A percentile compares a stretch with the other conserved stretches of the same genome.
These are phyloP conservation scores for Coemansia sp. DNA, from an alignment of 192 early-diverging fungal species.

Conservation along the genomic window DNA sequence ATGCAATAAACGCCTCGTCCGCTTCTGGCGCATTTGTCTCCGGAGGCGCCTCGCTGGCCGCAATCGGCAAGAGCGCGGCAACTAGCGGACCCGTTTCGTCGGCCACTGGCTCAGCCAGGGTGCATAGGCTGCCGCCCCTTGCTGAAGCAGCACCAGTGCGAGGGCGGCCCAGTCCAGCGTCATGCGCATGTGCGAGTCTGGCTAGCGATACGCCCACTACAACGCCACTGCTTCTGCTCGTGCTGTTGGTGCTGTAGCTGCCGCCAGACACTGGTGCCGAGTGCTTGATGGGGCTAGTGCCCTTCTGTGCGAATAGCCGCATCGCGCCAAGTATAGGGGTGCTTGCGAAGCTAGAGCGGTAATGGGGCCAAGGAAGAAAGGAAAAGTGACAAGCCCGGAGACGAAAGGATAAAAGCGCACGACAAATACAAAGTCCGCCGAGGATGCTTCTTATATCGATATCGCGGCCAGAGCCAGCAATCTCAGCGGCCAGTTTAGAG, in stretches of 20 bases:
- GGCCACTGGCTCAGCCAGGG: not conserved
- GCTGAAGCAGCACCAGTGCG: not conserved
- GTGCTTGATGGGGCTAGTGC: conserved; percentile 3
- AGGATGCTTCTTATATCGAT: not conserved
- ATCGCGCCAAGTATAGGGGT: not conserved
- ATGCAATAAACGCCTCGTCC: not conserved
- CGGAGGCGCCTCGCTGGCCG: not conserved
- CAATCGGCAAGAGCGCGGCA: not conserved
- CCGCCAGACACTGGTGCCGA: not conserved
- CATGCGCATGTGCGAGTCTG: not conserved
- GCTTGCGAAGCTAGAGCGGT: not conserved
- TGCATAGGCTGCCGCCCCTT: not conserved
- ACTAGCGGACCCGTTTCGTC: not conserved
- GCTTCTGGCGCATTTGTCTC: not conserved
- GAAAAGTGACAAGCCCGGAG: not conserved
- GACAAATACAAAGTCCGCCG: not conserved
- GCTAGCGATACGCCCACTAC: conserved; percentile 1
- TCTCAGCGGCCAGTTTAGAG: not conserved
- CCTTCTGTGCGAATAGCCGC: not conserved
- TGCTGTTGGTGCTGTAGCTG: not conserved
- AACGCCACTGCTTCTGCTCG: not conserved
- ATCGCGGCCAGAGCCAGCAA: not conserved
- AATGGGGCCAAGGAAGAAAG: not conserved
- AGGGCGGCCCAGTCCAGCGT: not conserved
- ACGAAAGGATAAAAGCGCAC: not conserved